phyloP scores from a whole-genome alignment of 73 alveolate species.

The Paramecium primaurelia region DNA sequence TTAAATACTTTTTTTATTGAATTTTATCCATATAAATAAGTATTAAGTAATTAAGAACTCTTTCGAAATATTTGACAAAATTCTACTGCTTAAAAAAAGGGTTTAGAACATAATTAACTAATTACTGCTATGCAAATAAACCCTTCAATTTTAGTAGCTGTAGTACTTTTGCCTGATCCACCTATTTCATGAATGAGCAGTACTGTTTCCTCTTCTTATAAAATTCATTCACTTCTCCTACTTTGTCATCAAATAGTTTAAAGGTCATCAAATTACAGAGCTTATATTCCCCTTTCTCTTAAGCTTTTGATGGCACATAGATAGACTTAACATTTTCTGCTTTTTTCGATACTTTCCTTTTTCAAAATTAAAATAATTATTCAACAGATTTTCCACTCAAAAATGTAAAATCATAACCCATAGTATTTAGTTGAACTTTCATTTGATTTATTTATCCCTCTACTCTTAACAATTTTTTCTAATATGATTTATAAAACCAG shows the following conservation, averaged over 20 bases:
- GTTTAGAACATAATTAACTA: too few species aligned
- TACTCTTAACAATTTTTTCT: neutral
- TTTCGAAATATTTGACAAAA: too few species aligned
- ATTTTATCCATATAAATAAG: too few species aligned
- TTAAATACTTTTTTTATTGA: too few species aligned
- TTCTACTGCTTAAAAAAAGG: too few species aligned
- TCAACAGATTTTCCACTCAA: neutral
- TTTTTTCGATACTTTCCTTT: neutral
- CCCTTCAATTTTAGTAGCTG: too few species aligned
- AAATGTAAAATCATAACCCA: neutral
- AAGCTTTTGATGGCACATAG: neutral
- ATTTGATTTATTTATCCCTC: neutral
- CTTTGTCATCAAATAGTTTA: neutral
- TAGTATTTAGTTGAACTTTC: neutral
- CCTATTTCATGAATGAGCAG: neutral
- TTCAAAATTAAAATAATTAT: neutral
- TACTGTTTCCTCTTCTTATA: neutral
- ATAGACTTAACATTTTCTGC: neutral
- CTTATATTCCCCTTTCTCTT: neutral
- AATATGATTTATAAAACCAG: neutral
- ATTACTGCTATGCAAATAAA: too few species aligned
- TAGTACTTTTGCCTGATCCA: constrained; percentile 14
- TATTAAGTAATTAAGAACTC: too few species aligned
- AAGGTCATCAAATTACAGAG: neutral
- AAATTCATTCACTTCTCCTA: neutral